phyloP scores from a whole-genome alignment of 2,329 filamentous ascomycete genomes.

The Penicillium glabrum region DNA sequence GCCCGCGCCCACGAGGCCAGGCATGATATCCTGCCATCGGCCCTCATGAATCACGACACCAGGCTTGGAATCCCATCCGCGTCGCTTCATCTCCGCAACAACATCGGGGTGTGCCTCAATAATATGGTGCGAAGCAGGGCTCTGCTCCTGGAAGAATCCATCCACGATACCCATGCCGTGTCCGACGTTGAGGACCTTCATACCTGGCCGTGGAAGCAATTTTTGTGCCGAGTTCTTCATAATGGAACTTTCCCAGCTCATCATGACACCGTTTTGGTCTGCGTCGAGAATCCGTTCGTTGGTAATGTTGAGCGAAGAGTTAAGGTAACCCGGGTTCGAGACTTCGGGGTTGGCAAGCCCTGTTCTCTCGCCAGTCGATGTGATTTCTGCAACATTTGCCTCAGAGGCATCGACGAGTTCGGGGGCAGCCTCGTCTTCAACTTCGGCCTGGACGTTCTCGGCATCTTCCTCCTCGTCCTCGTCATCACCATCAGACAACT shows the following conservation, averaged over 20 bases:
- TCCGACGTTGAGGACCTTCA: constrained; percentile 78
- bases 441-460: constrained; percentile 6
- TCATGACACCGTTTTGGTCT: constrained; percentile 84
- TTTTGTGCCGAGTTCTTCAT: constrained; percentile 75
- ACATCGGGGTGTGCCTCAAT: constrained; percentile 82
- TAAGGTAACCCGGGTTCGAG: constrained; percentile 67
- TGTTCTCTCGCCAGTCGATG: constrained; percentile 3
- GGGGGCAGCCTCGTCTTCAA: constrained; percentile 14
- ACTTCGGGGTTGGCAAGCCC: constrained; percentile 43
- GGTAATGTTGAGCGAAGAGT: constrained; percentile 64
- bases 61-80: constrained; percentile 66
- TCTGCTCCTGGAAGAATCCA: constrained; percentile 67
- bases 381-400: constrained; percentile 7
- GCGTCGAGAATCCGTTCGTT: constrained; percentile 69
- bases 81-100: constrained; percentile 64
- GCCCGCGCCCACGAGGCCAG: constrained; percentile 65
- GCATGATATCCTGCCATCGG: constrained; percentile 78
- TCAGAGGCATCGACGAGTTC: constrained; percentile 25
- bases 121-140: constrained; percentile 73
- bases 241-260: constrained; percentile 86
- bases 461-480: constrained; percentile 37
- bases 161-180: constrained; percentile 93
- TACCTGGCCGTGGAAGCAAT: constrained; percentile 61
- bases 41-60: constrained; percentile 65
- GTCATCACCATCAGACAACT: constrained; percentile 49